Conservation (phyloP, 2,329 filamentous ascomycete species). For the Colletotrichum chlorophyti region DNA sequence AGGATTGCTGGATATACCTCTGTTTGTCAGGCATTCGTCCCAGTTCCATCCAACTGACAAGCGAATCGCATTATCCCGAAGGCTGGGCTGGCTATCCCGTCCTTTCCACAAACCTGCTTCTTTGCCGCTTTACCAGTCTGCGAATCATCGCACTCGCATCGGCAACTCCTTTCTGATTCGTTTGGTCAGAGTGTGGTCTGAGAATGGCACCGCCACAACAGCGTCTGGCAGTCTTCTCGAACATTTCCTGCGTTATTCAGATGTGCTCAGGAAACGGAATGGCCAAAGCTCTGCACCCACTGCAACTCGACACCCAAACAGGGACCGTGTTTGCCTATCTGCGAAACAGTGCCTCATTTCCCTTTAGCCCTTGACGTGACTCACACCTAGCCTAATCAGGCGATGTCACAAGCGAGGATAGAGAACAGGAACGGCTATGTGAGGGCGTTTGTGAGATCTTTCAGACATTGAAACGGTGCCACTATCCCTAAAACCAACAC, state of each 20-base stretch:
- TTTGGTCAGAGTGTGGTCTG: neutral
- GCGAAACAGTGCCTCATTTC: conserved; percentile 6
- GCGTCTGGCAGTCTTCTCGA: conserved; percentile 13
- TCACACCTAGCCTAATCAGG: conserved; percentile 2
- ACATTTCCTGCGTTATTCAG: conserved; percentile 1
- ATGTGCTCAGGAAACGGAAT: neutral
- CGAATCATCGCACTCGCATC: conserved; percentile 18
- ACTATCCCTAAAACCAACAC: too few relatives aligned
- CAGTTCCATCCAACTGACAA: neutral
- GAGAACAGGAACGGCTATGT: too few relatives aligned
- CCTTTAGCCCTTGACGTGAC: neutral
- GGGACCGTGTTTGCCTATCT: conserved; percentile 2
- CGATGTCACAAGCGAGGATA: neutral
- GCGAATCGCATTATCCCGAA: conserved; percentile 18
- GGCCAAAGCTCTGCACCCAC: neutral
- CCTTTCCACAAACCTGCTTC: neutral
- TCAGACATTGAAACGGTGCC: too few relatives aligned
- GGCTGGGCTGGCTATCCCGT: neutral
- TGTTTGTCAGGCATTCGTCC: conserved; percentile 1
- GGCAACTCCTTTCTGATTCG: neutral
- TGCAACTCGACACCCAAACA: conserved; percentile 15
- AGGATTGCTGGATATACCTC: neutral
- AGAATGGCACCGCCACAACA: neutral
- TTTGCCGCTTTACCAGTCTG: neutral
- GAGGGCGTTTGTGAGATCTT: too few relatives aligned